Conservation (phyloP, 1,284 basidiomycete genomes). For the Ceratobasidium sp. region DNA sequence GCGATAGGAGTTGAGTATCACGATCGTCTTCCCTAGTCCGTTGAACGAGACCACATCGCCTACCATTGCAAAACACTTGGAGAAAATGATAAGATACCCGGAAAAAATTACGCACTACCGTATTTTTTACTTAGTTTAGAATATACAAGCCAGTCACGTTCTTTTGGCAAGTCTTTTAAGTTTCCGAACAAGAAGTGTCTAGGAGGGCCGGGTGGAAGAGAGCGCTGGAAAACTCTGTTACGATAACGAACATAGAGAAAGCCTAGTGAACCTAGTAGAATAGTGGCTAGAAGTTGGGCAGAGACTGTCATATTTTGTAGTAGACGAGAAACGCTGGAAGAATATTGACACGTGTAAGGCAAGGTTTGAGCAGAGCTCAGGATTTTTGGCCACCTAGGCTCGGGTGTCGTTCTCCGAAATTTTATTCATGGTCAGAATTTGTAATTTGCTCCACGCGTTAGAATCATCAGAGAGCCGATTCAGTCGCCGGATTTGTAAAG, state of each 20-base stretch:
- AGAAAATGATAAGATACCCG: background rate
- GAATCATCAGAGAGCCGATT: background rate
- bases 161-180: conserved; percentile 15
- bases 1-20: conserved; percentile 64
- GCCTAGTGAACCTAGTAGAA: background rate
- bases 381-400: background rate
- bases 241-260: background rate
- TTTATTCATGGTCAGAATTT: too few relatives aligned
- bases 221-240: background rate
- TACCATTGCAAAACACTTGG: background rate
- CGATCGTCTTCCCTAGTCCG: conserved; percentile 63
- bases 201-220: conserved; percentile 32
- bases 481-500: too few relatives aligned
- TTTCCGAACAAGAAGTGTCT: conserved; percentile 30
- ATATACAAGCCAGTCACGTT: conserved; percentile 31
- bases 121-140: conserved; percentile 11
- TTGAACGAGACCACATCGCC: conserved; percentile 64
- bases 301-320: background rate
- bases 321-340: too few relatives aligned
- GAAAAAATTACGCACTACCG: background rate
- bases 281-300: background rate
- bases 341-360: background rate
- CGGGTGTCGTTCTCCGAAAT: background rate
- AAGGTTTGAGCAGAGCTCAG: background rate
- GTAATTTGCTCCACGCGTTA: background rate